Evolutionary conservation across 345 rosid genomes (phyloP).

Genomic region (Euphorbia pulcherrima): DNA sequence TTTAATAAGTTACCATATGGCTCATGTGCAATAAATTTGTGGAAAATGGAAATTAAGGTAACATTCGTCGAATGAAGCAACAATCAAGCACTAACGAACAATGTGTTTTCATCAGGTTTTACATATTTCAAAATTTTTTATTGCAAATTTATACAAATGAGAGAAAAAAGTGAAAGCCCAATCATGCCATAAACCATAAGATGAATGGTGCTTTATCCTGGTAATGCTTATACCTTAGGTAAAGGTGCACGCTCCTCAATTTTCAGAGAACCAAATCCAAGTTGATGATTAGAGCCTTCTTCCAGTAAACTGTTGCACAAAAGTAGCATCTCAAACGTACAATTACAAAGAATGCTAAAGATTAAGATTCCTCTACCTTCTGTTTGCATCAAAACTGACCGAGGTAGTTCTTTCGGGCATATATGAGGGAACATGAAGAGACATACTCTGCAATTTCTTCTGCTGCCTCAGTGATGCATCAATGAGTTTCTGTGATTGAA

Average conservation of each 20-base stretch:
- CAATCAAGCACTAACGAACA: background rate
- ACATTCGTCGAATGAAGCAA: background rate
- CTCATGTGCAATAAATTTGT: background rate
- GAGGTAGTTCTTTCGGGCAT: conserved; percentile 39
- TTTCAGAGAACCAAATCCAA: conserved; percentile 28
- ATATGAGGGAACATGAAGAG: conserved; percentile 44
- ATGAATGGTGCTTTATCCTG: background rate
- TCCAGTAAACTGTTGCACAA: conserved; percentile 38
- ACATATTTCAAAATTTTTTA: background rate
- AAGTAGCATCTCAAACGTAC: background rate
- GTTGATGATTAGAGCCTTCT: conserved; percentile 37
- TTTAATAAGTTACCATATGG: background rate
- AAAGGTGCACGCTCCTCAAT: conserved; percentile 43
- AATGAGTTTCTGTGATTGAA: conserved; percentile 63
- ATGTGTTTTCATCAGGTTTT: background rate
- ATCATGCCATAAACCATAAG: background rate
- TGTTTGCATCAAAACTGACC: conserved; percentile 41
- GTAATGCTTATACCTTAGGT: conserved; percentile 71
- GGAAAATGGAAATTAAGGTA: background rate
- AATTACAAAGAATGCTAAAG: background rate
- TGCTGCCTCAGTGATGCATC: conserved; percentile 68
- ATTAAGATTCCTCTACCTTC: conserved; percentile 33
- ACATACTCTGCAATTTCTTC: conserved; percentile 65
- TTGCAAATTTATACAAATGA: background rate
- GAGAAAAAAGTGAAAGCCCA: background rate